Base-by-base conservation (phyloP, 768 basidiomycete genomes). In the Leccinum fibrillosum region DNA sequence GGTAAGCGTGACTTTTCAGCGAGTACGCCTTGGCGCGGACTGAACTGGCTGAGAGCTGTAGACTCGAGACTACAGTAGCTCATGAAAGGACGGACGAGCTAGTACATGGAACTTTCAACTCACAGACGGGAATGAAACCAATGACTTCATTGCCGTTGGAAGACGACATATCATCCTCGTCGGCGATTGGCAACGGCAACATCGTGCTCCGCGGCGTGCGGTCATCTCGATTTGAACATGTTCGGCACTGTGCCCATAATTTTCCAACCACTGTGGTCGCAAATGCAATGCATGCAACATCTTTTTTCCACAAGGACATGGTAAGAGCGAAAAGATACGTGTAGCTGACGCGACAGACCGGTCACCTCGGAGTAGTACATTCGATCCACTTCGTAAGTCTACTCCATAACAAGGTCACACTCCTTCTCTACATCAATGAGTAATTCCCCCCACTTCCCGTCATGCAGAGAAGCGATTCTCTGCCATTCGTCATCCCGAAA, bases 201-300 rank as follows among this genome's bases (percentile, higher is more conserved):
- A 28, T 30, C 30, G 30, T 30, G 66, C 62, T 86, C 89, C 30
- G 84, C 76, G 2, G 82, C 73, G 30, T 79, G 72, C 1, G 87
- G 86, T 26, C 82, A 75, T 7, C 66, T 69, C 3, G 26, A 28
- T 28, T 28, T 74, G 72, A 85, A 11, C 49, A 81, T 74, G 44
- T 76, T 78, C 12, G 86, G 26, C 26, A 80, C 13, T 1, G 72
- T 1, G 17, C 65, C 66, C 81, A 88, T 82, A 1, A 83, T 0
- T 65, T 89, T 89, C 69, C 79, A 85, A 0, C 81, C 84, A 35
- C 87, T 88, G 62, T 34, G 55, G 21, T 15, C 3, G n/a, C 2
- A 39, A 15, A 21, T 21, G 21, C 21, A 21, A 21, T 21, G 21
- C 21, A 28, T n/a, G 10, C 21, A 17, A 15, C 19, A 15, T 25